These are phyloP conservation scores for Citeromyces matritensis DNA, from an alignment of 805 yeast species.

Conservation along the genomic window DNA sequence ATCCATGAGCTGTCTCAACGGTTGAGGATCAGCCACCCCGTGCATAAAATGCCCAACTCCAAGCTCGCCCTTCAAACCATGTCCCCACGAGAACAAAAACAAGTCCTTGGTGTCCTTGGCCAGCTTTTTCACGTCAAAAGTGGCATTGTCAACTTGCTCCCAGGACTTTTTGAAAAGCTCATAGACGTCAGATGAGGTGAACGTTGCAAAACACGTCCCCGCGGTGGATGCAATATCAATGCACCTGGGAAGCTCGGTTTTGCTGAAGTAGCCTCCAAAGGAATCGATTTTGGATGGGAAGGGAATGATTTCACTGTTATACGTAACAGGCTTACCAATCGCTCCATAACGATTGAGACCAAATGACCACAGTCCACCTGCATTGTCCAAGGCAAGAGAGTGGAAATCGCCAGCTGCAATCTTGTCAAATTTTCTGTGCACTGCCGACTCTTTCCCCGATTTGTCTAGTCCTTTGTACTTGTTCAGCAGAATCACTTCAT, in stretches of 20 bases:
- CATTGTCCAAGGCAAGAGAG: conserved; percentile 49
- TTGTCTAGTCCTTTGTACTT: conserved; percentile 16
- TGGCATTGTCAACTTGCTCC: conserved; percentile 4
- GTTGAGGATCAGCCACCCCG: conserved; percentile 52
- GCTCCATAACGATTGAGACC: conserved; percentile 84
- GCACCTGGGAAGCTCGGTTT: conserved; percentile 28
- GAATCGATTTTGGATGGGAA: conserved; percentile 45
- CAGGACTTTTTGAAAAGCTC: conserved; percentile 16
- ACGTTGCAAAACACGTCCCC: conserved; percentile 40
- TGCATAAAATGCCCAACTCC: conserved; percentile 71
- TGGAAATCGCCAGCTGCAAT: conserved; percentile 68
- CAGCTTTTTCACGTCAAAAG: conserved; percentile 3
- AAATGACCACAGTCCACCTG: conserved; percentile 71
- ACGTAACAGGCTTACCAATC: conserved; percentile 53
- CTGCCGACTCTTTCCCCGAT: conserved; percentile 2
- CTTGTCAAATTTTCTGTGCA: conserved; percentile 30
- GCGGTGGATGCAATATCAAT: conserved; percentile 54
- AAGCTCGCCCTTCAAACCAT: conserved; percentile 74
- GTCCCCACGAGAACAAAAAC: conserved; percentile 55
- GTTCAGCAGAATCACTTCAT: conserved; percentile 45
- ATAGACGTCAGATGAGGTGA: conserved; percentile 18
- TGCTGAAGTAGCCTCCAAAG: conserved; percentile 21
- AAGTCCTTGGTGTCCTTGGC: conserved; percentile 11
- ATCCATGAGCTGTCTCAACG: conserved; percentile 29
- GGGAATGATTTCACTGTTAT: conserved; percentile 52